These are phyloP conservation scores for Boletus insuetus DNA, from an alignment of 768 basidiomycete species.

Conservation along the genomic window DNA sequence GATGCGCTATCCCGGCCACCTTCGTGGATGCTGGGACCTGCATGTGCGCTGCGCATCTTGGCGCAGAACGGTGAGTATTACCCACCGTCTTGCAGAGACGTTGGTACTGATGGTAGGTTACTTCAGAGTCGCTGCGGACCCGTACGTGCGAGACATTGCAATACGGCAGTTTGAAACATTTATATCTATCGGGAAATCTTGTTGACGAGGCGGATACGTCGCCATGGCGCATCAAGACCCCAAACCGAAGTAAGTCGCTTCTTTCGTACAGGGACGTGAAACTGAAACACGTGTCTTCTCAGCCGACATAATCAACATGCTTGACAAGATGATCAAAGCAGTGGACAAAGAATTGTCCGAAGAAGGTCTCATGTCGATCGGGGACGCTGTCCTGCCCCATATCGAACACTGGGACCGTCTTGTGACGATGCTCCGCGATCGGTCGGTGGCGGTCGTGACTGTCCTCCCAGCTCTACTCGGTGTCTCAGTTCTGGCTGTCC, in stretches of 20 bases:
- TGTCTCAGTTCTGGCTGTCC: conserved; percentile 16
- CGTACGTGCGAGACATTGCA: background rate
- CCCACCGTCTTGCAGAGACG: background rate
- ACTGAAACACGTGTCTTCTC: background rate
- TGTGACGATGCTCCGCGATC: background rate
- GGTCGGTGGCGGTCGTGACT: background rate
- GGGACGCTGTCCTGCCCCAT: conserved; percentile 17
- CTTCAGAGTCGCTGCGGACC: conserved; percentile 11
- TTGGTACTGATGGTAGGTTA: background rate
- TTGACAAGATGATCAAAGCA: conserved; percentile 20
- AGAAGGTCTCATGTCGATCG: conserved; percentile 16
- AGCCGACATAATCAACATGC: conserved; percentile 16
- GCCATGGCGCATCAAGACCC: conserved; percentile 15
- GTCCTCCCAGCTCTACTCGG: conserved; percentile 18
- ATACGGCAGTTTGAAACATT: conserved; percentile 16
- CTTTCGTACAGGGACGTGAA: background rate
- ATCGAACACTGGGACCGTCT: conserved; percentile 22
- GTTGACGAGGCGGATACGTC: conserved; percentile 14
- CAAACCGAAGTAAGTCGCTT: conserved; percentile 13
- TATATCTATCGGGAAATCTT: conserved; percentile 15
- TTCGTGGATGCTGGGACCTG: conserved; percentile 25
- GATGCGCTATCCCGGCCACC: background rate
- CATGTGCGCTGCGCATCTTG: conserved; percentile 22
- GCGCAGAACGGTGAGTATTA: conserved; percentile 12
- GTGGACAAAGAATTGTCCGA: conserved; percentile 18